Evolutionary conservation across 306 rosid species (phyloP).

Genomic region (Pueraria montana): DNA sequence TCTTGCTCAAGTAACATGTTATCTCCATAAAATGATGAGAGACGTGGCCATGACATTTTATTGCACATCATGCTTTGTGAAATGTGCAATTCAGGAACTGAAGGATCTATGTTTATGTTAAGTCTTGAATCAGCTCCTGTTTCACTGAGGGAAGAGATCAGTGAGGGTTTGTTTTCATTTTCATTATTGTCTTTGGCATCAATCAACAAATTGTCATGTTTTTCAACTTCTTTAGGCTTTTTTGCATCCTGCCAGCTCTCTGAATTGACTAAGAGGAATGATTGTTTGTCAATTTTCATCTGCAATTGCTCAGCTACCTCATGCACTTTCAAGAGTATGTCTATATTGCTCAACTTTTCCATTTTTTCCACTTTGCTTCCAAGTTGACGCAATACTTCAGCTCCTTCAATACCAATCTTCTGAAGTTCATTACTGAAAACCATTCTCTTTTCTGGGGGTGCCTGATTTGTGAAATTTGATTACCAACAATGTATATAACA

Average conservation of each 20-base stretch:
- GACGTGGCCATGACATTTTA: slow-evolving; percentile 60
- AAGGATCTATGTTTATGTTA: slow-evolving; percentile 45
- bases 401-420: slow-evolving; percentile 50
- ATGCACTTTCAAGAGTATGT: slow-evolving; percentile 62
- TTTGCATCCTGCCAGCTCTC: slow-evolving; percentile 56
- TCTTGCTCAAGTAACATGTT: slow-evolving; percentile 45
- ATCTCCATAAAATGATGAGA: slow-evolving; percentile 50
- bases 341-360: slow-evolving; percentile 59
- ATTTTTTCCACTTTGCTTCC: slow-evolving; percentile 72
- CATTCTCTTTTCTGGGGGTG: no score
- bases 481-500: no score
- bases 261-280: slow-evolving; percentile 66
- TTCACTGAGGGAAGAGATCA: slow-evolving; percentile 59
- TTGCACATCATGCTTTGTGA: slow-evolving; percentile 50
- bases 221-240: slow-evolving; percentile 52
- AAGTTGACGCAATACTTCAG: slow-evolving; percentile 61
- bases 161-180: slow-evolving; percentile 42
- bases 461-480: no score
- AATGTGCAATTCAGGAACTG: slow-evolving; percentile 49
- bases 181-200: slow-evolving; percentile 39
- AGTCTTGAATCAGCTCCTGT: slow-evolving; percentile 48
- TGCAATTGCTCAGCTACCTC: slow-evolving; percentile 70
- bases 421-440: no score
- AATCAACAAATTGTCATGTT: not conserved
- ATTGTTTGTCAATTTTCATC: slow-evolving; percentile 63